Evolutionary conservation across 306 rosid genomes (phyloP), one percentile per base, ranked within the genome.

Genomic region (Rosa multiflora): DNA sequence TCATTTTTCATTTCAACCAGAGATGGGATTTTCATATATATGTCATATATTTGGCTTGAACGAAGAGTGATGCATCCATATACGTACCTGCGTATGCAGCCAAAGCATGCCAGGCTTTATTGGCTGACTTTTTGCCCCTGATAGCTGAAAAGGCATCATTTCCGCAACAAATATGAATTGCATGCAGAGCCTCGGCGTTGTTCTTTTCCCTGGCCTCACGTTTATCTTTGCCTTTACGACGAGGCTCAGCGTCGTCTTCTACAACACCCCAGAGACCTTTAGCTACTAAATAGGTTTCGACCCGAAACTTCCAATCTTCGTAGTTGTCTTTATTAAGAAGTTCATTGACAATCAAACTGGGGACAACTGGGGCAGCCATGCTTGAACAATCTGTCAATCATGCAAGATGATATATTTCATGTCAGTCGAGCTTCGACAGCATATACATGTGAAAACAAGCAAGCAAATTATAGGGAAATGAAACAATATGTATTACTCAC

Each of bases 311-410:
- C 76, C 82, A 78, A 9, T 78, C 8, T 5, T 53, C 11, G 43
- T 78, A 78, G 76, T 78, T 78, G 3, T 44, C 13, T 10, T 12
- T 3, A 49, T 79, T 10, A 20, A 79, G 82, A 58, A 35, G 49
- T 37, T 79, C 43, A 79, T 2, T 37, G 0, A 46, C 77, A n/a
- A 79, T 77, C 26, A 1, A 23, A 48, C 35, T 17, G 2, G 17
- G 2, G 13, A 32, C 6, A 18, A 17, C 39, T 18, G 11, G 48
- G 12, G 53, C 8, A 0, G 63, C 40, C 79, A 75, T 63, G 2
- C n/a, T 51, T 21, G 66, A 59, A 3, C 6, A 0, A 59, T 10
- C 66, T 39, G 23, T 53, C 23, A 53, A 17, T 18, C 15, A 52
- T 52, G 17, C n/a, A 52, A 52, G 8, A 17, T 17, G 59, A 18